phyloP scores from a whole-genome alignment of 202 grass and related monocot genomes.

The Cymbopogon flexuosus region DNA sequence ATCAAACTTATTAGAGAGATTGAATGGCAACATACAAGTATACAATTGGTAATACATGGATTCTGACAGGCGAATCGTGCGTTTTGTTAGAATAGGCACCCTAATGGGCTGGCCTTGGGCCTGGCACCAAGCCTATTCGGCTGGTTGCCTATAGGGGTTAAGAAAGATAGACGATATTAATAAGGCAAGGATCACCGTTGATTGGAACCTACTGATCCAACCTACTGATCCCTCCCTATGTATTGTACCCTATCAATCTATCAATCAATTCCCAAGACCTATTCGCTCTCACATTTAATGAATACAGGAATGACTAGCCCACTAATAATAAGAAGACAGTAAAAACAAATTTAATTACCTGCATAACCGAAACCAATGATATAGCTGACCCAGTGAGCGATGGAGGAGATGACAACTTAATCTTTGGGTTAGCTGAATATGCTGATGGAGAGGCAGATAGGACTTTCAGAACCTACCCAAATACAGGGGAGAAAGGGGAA shows the following conservation, averaged over 20 bases:
- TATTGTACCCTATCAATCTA: no score
- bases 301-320: neutral
- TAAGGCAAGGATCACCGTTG: no score
- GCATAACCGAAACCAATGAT: constrained; percentile 90
- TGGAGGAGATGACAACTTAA: constrained; percentile 66
- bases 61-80: neutral
- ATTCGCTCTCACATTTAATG: neutral
- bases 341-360: constrained; percentile 44
- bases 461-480: constrained; percentile 73
- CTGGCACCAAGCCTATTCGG: no score
- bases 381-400: constrained; percentile 73
- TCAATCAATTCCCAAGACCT: no score
- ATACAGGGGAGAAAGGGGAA: neutral
- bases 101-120: no score
- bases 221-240: no score
- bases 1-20: constrained; percentile 11
- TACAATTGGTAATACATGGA: neutral
- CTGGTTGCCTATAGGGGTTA: no score
- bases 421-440: constrained; percentile 78
- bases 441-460: constrained; percentile 83
- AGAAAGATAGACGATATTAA: no score
- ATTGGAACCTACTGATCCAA: no score
- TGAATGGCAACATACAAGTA: neutral
- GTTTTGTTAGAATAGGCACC: no score
- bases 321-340: neutral